phyloP scores from a whole-genome alignment of 78 protist genomes.

The Ministeria vibrans region DNA sequence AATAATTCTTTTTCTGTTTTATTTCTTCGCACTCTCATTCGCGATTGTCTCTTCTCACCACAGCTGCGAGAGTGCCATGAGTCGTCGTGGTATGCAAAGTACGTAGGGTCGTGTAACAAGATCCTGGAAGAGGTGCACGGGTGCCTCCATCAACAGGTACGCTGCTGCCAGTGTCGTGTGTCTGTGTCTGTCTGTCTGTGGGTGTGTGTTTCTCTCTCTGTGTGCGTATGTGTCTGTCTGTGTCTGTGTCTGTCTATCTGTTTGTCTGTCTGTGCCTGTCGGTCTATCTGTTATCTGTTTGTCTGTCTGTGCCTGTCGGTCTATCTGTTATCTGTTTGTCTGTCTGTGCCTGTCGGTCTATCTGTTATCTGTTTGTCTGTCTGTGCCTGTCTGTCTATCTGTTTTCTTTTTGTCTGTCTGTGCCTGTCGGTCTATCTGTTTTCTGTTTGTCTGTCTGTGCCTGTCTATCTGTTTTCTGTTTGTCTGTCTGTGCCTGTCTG shows the following conservation, averaged over 20 bases:
- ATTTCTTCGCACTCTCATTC: no score
- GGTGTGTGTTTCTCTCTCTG: not conserved
- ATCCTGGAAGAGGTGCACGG: no score
- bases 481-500: not conserved
- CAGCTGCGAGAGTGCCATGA: no score
- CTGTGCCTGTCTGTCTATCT: not conserved
- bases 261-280: not conserved
- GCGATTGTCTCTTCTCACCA: no score
- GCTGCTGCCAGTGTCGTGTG: no score
- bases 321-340: not conserved
- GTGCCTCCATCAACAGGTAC: no score
- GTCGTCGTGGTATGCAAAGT: no score
- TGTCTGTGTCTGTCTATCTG: not conserved
- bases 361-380: not conserved
- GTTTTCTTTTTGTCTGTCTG: not conserved
- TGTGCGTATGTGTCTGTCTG: not conserved
- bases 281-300: not conserved
- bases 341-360: not conserved
- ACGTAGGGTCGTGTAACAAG: no score
- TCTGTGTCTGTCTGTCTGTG: constrained; percentile 1
- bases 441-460: not conserved
- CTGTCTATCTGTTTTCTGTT: not conserved
- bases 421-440: not conserved
- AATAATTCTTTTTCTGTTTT: no score
- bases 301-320: not conserved